A percentile compares a stretch with the other conserved stretches of the same genome.
Evolutionary conservation across 768 basidiomycete genomes (phyloP).

Genomic region (Russula sp.): DNA sequence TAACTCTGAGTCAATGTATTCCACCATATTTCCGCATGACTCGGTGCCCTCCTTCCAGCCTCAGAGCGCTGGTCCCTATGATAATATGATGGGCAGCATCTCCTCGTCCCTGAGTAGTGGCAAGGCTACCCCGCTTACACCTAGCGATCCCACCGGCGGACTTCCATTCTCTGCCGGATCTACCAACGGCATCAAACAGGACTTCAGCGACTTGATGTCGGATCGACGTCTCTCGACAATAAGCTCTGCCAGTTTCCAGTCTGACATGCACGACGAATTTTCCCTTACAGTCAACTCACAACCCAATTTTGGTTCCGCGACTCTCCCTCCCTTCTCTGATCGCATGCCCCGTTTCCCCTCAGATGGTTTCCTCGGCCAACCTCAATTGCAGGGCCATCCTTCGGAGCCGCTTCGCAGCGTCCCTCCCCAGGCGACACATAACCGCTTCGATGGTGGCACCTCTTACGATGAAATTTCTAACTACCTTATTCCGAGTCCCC

Average conservation of each 20-base stretch:
- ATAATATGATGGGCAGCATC: constrained; percentile 61
- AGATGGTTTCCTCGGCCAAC: constrained; percentile 53
- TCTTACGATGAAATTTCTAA: constrained; percentile 59
- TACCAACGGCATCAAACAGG: constrained; percentile 42
- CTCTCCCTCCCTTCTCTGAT: constrained; percentile 51
- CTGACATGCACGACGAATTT: constrained; percentile 67
- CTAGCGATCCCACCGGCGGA: constrained; percentile 57
- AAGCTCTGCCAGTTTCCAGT: constrained; percentile 47
- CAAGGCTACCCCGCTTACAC: constrained; percentile 73
- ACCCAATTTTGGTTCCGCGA: constrained; percentile 42
- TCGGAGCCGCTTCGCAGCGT: constrained; percentile 65
- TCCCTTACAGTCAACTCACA: constrained; percentile 45
- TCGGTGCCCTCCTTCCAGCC: constrained; percentile 55
- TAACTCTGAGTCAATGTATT: constrained; percentile 55
- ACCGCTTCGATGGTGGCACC: constrained; percentile 51
- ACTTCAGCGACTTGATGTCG: constrained; percentile 58
- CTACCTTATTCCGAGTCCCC: constrained; percentile 52
- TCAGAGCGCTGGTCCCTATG: constrained; percentile 55
- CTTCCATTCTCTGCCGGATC: constrained; percentile 52
- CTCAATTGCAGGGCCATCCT: constrained; percentile 52
- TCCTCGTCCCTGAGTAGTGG: constrained; percentile 64
- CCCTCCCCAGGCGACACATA: constrained; percentile 69
- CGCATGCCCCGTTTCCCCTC: constrained; percentile 54
- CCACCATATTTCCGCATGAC: constrained; percentile 58
- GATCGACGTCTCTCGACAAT: constrained; percentile 57